Evolutionary conservation across 2,329 filamentous ascomycete species (phyloP).

Genomic region (Zymoseptoria crescenta): DNA sequence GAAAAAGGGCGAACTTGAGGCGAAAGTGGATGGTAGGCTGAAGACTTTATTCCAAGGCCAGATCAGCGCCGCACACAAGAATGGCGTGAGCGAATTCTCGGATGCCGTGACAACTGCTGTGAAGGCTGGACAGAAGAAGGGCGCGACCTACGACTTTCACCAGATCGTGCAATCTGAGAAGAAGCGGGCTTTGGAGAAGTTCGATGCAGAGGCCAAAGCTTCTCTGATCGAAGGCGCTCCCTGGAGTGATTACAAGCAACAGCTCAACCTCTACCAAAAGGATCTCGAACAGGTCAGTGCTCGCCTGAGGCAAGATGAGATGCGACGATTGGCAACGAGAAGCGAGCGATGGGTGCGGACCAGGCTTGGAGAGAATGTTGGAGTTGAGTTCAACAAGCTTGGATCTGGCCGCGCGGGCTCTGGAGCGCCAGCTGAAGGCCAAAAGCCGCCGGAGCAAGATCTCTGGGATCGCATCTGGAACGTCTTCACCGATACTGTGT

Average conservation of each 20-base stretch:
- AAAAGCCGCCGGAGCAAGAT: conserved; percentile 72
- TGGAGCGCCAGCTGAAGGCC: conserved; percentile 69
- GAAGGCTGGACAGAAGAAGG: conserved; percentile 87
- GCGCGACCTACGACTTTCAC: conserved; percentile 85
- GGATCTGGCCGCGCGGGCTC: conserved; percentile 78
- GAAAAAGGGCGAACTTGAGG: conserved; percentile 76
- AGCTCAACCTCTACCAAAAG: conserved; percentile 73
- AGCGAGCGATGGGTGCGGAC: conserved; percentile 92
- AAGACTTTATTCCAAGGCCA: conserved; percentile 87
- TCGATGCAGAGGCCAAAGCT: conserved; percentile 66
- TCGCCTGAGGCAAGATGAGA: conserved; percentile 84
- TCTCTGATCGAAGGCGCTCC: conserved; percentile 69
- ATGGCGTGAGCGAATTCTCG: conserved; percentile 73
- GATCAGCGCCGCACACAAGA: conserved; percentile 79
- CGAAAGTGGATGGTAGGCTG: conserved; percentile 78
- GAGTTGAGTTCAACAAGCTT: conserved; percentile 91
- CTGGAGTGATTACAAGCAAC: conserved; percentile 82
- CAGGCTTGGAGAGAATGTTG: conserved; percentile 76
- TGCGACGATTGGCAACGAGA: conserved; percentile 81
- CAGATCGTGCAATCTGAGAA: conserved; percentile 85
- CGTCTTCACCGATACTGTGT: conserved; percentile 73
- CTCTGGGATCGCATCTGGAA: conserved; percentile 96
- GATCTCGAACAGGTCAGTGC: conserved; percentile 84
- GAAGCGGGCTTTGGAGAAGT: conserved; percentile 63
- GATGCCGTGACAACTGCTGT: conserved; percentile 81